These are phyloP conservation scores for Cladosporium halotolerans DNA, from an alignment of 2,329 filamentous ascomycete genomes.

Conservation along the genomic window DNA sequence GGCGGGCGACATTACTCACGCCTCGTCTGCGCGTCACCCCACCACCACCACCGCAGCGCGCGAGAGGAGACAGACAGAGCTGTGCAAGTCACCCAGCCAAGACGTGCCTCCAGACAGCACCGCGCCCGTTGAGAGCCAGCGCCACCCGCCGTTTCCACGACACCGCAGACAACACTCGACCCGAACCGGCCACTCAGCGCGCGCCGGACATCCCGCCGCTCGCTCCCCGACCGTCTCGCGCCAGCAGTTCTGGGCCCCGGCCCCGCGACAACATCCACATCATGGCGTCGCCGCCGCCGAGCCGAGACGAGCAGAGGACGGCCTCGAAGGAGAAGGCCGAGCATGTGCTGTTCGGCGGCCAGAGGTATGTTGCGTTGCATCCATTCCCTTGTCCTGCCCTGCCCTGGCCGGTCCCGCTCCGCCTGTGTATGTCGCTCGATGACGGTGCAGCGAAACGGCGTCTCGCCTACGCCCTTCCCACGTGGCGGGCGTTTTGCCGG, in stretches of 20 bases:
- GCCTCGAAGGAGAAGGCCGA: conserved; percentile 7
- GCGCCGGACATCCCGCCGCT: background rate
- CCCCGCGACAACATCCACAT: background rate
- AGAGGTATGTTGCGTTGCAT: conserved; percentile 20
- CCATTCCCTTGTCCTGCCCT: background rate
- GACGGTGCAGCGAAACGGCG: background rate
- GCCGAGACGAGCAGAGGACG: conserved; percentile 11
- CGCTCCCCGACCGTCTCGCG: background rate
- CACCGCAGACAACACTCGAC: no score
- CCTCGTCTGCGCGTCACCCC: no score
- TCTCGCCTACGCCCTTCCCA: background rate
- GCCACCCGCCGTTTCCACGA: no score
- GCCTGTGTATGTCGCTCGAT: background rate
- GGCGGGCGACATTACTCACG: no score
- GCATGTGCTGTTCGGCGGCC: conserved; percentile 28
- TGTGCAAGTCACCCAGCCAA: no score
- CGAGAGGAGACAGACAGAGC: no score
- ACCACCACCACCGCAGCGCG: no score
- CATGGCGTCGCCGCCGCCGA: background rate
- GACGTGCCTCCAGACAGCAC: no score
- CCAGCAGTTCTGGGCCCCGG: background rate
- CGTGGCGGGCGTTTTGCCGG: background rate
- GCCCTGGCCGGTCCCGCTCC: no score
- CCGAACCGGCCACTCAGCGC: no score
- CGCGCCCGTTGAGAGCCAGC: no score